A percentile compares a stretch with the other conserved stretches of the same genome.
Conservation (phyloP, 306 rosid genomes). For the Canavalia gladiata region DNA sequence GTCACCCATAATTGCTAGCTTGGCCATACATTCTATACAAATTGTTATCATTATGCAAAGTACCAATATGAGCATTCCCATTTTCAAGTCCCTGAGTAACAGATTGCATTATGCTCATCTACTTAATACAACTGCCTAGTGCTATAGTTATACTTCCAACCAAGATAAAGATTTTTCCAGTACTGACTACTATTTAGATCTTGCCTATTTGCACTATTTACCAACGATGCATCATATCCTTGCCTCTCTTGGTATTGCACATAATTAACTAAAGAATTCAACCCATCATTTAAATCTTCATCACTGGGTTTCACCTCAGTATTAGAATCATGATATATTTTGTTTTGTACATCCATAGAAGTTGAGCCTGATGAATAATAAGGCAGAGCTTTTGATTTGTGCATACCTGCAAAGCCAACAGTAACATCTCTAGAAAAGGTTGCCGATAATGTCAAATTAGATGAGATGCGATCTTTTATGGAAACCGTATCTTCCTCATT, state of each 20-base stretch:
- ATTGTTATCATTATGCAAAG: constrained; percentile 48
- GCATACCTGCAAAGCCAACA: constrained; percentile 54
- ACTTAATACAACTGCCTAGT: constrained; percentile 84
- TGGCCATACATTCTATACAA: constrained; percentile 54
- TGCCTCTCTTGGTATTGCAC: constrained; percentile 60
- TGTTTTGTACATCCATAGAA: constrained; percentile 54
- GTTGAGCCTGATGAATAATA: constrained; percentile 56
- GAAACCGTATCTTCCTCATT: constrained; percentile 42
- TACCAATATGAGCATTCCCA: constrained; percentile 51
- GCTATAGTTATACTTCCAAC: constrained; percentile 77
- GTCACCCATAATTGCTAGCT: constrained; percentile 54
- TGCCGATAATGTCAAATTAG: constrained; percentile 45
- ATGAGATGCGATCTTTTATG: constrained; percentile 54
- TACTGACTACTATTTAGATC: constrained; percentile 62
- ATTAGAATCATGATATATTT: constrained; percentile 38
- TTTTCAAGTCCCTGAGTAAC: constrained; percentile 51
- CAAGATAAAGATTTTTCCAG: constrained; percentile 93
- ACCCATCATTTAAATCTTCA: constrained; percentile 53
- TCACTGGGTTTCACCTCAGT: constrained; percentile 47
- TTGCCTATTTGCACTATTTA: constrained; percentile 52
- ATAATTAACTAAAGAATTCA: constrained; percentile 50
- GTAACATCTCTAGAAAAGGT: constrained; percentile 50
- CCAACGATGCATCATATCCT: constrained; percentile 53
- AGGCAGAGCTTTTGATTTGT: constrained; percentile 63
- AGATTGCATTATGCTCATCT: constrained; percentile 52